Evolutionary conservation across 176 grass and related monocot genomes (phyloP).

Genomic region (Lolium rigidum): DNA sequence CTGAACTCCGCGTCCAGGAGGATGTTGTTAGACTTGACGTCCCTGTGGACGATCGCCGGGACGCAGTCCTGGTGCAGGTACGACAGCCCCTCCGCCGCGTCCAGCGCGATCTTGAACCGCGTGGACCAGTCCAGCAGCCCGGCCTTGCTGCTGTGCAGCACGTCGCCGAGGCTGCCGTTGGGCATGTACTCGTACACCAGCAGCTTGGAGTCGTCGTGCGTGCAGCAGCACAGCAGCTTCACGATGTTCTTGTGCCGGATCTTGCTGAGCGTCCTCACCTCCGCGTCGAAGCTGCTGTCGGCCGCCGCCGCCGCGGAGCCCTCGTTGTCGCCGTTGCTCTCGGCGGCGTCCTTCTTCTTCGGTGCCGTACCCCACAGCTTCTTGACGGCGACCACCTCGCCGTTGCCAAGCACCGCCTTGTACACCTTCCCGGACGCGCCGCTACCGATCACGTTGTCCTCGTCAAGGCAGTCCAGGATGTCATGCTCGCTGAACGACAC

Average conservation of each 20-base stretch:
- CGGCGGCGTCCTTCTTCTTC: constrained; percentile 37
- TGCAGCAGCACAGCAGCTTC: constrained; percentile 88
- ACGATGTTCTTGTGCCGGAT: constrained; percentile 97
- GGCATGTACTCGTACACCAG: constrained; percentile 98
- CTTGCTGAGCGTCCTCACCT: constrained; percentile 86
- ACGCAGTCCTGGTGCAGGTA: constrained; percentile 94
- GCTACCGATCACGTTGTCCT: constrained; percentile 76
- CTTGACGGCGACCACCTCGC: constrained; percentile 78
- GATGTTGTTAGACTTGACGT: constrained; percentile 94
- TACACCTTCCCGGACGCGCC: constrained; percentile 91
- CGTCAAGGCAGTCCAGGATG: constrained; percentile 74
- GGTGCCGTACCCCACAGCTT: constrained; percentile 58
- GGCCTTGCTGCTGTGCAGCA: constrained; percentile 65
- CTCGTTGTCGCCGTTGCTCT: constrained; percentile 11
- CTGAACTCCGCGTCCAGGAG: constrained; percentile 76
- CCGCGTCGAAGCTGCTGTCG: constrained; percentile 68
- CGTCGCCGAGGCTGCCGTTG: constrained; percentile 82
- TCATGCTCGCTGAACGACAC: constrained; percentile 86
- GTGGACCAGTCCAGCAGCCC: constrained; percentile 68
- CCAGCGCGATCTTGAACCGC: constrained; percentile 69
- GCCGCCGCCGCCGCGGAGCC: background rate
- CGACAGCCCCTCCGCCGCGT: constrained; percentile 76
- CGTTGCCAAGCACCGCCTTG: constrained; percentile 74
- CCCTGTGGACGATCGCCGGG: constrained; percentile 81
- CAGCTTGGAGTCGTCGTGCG: constrained; percentile 62